These are phyloP conservation scores for Scedosporium dehoogii DNA, from an alignment of 2,329 filamentous ascomycete species.

Conservation along the genomic window DNA sequence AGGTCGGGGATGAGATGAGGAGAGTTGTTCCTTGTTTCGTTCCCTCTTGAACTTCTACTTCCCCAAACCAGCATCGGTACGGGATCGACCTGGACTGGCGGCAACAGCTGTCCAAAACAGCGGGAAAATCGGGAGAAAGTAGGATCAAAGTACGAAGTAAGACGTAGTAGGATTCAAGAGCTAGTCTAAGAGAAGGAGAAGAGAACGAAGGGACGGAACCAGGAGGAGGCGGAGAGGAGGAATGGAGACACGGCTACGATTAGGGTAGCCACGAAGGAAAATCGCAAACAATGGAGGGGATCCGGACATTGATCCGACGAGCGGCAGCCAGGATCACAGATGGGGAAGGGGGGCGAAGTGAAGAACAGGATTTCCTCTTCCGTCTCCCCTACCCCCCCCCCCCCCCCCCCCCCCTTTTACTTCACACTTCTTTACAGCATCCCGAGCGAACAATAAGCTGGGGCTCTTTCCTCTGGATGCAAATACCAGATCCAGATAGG, in stretches of 20 bases:
- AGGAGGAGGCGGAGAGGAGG: not conserved
- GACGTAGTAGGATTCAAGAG: not conserved
- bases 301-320: no score
- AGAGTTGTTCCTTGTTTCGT: no score
- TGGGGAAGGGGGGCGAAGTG: no score
- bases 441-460: not conserved
- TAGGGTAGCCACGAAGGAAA: not conserved
- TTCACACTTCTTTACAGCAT: no score
- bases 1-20: not conserved
- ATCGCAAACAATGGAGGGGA: no score
- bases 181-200: not conserved
- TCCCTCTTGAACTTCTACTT: no score
- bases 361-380: no score
- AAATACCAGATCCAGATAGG: not conserved
- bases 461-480: not conserved
- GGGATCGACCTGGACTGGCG: not conserved
- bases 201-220: not conserved
- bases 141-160: not conserved
- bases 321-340: no score
- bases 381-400: no score
- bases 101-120: constrained; percentile 5
- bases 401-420: no score
- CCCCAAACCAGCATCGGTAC: not conserved
- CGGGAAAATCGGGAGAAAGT: not conserved
- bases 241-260: not conserved